Conservation (phyloP, 2,329 filamentous ascomycete genomes). For the Botrytis deweyae region DNA sequence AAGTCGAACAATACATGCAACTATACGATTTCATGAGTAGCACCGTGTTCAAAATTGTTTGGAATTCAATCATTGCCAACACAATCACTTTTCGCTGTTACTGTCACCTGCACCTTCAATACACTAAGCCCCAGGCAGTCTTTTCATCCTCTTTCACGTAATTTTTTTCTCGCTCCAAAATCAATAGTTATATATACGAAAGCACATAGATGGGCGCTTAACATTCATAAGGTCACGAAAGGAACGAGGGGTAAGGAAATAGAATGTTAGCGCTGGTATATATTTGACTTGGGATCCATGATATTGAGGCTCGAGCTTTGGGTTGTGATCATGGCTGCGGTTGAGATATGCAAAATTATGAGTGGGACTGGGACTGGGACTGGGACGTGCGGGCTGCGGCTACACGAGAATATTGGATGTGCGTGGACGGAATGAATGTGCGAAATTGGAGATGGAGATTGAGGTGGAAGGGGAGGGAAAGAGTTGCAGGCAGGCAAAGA, state of each 20-base stretch:
- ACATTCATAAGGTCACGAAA: background rate
- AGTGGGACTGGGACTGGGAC: background rate
- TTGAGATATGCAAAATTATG: background rate
- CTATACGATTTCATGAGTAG: background rate
- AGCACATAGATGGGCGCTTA: background rate
- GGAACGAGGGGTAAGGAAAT: background rate
- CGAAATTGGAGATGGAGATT: background rate
- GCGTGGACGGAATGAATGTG: background rate
- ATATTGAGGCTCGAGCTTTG: slow-evolving; percentile 3
- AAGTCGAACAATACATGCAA: background rate
- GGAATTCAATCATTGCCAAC: background rate
- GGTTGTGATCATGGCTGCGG: background rate
- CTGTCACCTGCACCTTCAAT: background rate
- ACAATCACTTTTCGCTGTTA: background rate
- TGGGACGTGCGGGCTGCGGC: background rate
- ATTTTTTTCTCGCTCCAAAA: background rate
- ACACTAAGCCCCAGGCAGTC: background rate
- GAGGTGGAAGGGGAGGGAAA: background rate
- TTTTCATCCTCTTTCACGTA: background rate
- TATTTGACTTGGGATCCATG: background rate
- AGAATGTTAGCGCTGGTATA: slow-evolving; percentile 1
- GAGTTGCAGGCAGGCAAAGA: background rate
- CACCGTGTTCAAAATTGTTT: background rate
- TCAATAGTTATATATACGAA: background rate
- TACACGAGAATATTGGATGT: background rate